Evolutionary conservation across 73 alveolate species (phyloP).

Genomic region (Symbiodinium pilosum): DNA sequence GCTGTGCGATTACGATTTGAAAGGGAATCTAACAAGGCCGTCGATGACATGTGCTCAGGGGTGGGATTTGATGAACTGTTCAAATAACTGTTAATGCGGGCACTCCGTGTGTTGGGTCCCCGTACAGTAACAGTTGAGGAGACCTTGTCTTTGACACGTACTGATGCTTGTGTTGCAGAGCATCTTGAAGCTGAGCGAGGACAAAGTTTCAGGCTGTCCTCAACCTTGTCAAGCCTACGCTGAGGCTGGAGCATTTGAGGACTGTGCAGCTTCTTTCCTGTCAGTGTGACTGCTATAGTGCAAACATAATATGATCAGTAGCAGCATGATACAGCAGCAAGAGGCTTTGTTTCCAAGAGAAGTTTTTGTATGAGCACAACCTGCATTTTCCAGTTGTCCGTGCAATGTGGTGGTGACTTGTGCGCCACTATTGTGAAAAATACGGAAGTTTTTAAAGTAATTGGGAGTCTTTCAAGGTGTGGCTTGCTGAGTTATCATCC

Average conservation of each 20-base stretch:
- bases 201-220: constrained; percentile 38
- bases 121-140: neutral
- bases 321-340: too few relatives aligned
- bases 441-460: too few relatives aligned
- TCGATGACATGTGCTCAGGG: neutral
- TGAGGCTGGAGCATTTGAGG: constrained; percentile 76
- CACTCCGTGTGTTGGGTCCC: neutral
- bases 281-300: too few relatives aligned
- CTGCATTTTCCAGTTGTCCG: too few relatives aligned
- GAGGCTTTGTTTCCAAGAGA: too few relatives aligned
- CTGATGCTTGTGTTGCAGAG: neutral
- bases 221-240: constrained; percentile 51
- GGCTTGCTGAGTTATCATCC: too few relatives aligned
- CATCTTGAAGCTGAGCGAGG: neutral
- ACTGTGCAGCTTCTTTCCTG: too few relatives aligned
- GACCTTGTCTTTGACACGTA: neutral
- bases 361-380: too few relatives aligned
- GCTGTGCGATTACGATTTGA: constrained; percentile 61
- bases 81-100: neutral
- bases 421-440: too few relatives aligned
- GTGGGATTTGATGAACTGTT: neutral
- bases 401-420: too few relatives aligned
- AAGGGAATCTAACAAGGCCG: constrained; percentile 62
- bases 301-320: too few relatives aligned
- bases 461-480: too few relatives aligned